Percentiles rank a stretch among this genome's conserved stretches.
phyloP scores from a whole-genome alignment of 2,329 filamentous ascomycete species.

The Didymella keratinophila region DNA sequence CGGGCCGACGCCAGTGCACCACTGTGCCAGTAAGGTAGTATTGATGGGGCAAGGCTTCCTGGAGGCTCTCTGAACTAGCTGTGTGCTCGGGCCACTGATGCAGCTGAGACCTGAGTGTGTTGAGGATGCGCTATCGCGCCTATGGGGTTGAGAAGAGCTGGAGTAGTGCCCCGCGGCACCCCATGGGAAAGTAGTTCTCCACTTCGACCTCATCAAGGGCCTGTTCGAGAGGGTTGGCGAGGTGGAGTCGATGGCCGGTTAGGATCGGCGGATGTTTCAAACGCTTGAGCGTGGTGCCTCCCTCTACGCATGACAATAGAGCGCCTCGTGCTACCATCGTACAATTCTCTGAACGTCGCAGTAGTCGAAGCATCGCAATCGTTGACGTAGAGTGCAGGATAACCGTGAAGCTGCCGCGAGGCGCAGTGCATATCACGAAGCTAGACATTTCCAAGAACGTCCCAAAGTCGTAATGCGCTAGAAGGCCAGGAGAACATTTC shows the following conservation, averaged over 20 bases:
- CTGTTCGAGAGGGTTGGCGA: constrained; percentile 7
- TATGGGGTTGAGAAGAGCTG: constrained; percentile 9
- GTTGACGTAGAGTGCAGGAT: background rate
- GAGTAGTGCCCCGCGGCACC: constrained; percentile 5
- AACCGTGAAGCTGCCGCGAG: constrained; percentile 1
- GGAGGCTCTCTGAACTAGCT: background rate
- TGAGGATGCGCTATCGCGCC: background rate
- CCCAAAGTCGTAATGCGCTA: constrained; percentile 24
- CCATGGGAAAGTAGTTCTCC: constrained; percentile 17
- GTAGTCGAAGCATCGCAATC: background rate
- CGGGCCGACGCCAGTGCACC: constrained; percentile 17
- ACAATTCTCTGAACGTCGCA: background rate
- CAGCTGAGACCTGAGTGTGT: background rate
- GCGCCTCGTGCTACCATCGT: background rate
- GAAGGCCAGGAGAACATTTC: constrained; percentile 22
- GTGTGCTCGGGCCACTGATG: constrained; percentile 3
- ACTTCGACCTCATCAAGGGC: background rate
- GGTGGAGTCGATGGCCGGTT: constrained; percentile 4
- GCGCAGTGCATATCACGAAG: constrained; percentile 9
- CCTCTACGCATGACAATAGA: too few relatives aligned
- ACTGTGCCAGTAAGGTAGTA: background rate
- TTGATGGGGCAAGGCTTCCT: constrained; percentile 4
- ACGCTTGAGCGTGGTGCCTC: background rate
- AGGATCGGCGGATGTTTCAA: constrained; percentile 2
- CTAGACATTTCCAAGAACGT: constrained; percentile 2